phyloP scores from a whole-genome alignment of 805 yeast species.

The Pichia exigua region DNA sequence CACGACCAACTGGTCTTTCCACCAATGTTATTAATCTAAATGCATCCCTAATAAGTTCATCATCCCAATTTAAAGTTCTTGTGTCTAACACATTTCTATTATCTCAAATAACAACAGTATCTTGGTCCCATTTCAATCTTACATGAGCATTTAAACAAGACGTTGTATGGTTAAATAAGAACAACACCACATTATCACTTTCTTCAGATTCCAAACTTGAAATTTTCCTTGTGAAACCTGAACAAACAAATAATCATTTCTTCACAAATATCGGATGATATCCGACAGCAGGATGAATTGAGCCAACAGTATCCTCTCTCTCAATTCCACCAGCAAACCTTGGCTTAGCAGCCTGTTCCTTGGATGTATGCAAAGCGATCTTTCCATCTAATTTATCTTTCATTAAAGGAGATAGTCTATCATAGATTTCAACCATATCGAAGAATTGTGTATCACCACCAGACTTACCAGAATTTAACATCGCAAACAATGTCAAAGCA shows the following conservation, averaged over 20 bases:
- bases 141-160: slow-evolving; percentile 54
- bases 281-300: slow-evolving; percentile 63
- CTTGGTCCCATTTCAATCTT: slow-evolving; percentile 64
- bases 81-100: slow-evolving; percentile 64
- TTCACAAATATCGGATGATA: slow-evolving; percentile 63
- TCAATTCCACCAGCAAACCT: slow-evolving; percentile 50
- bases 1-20: slow-evolving; percentile 47
- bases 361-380: slow-evolving; percentile 62
- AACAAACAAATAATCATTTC: slow-evolving; percentile 50
- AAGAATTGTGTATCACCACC: slow-evolving; percentile 82
- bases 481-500: slow-evolving; percentile 58
- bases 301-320: slow-evolving; percentile 55
- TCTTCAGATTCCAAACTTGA: slow-evolving; percentile 69
- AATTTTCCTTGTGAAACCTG: slow-evolving; percentile 56
- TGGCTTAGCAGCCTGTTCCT: slow-evolving; percentile 59
- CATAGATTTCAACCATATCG: slow-evolving; percentile 64
- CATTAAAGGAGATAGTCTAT: slow-evolving; percentile 61
- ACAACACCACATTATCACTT: slow-evolving; percentile 50
- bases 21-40: slow-evolving; percentile 69
- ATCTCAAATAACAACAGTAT: slow-evolving; percentile 71
- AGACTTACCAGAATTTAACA: slow-evolving; percentile 47
- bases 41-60: slow-evolving; percentile 59
- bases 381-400: slow-evolving; percentile 51
- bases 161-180: slow-evolving; percentile 44
- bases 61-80: slow-evolving; percentile 66